Percentiles rank a stretch among this genome's conserved stretches.
Conservation (phyloP, 169 alveolate genomes). For the Cryptosporidium sp. region DNA sequence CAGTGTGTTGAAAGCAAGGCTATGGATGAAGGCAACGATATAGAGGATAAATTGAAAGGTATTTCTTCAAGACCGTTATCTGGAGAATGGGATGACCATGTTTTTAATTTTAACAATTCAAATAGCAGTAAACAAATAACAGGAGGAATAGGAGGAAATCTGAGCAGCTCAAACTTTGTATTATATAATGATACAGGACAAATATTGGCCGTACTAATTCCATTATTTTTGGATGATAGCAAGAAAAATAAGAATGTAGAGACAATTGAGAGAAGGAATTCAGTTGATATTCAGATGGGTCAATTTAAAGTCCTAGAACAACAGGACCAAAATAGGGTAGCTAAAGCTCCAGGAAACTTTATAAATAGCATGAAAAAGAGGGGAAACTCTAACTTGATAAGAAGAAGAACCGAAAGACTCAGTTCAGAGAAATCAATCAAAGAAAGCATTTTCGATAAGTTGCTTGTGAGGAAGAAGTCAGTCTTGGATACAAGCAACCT, state of each 20-base stretch:
- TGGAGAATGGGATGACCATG: constrained; percentile 27
- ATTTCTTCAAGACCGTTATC: constrained; percentile 7
- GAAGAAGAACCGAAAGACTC: background rate
- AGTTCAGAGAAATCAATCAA: constrained; percentile 1
- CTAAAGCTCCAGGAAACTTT: background rate
- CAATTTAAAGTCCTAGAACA: background rate
- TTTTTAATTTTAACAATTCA: background rate
- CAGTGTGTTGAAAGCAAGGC: background rate
- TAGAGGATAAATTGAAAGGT: background rate
- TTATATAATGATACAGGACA: constrained; percentile 68
- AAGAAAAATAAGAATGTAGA: background rate
- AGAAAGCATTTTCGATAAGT: constrained; percentile 31
- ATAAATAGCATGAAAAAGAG: background rate
- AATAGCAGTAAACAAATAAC: background rate
- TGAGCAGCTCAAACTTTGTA: constrained; percentile 11
- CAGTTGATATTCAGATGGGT: background rate
- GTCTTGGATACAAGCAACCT: background rate
- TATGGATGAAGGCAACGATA: background rate
- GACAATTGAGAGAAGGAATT: background rate
- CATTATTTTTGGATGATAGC: constrained; percentile 14
- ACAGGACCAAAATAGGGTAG: background rate
- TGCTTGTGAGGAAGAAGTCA: constrained; percentile 31
- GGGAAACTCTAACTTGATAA: background rate
- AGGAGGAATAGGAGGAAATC: background rate
- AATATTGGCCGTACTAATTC: constrained; percentile 59